These are phyloP conservation scores for Grosmannia penicillata DNA, from an alignment of 2,329 filamentous ascomycete species.

Conservation along the genomic window DNA sequence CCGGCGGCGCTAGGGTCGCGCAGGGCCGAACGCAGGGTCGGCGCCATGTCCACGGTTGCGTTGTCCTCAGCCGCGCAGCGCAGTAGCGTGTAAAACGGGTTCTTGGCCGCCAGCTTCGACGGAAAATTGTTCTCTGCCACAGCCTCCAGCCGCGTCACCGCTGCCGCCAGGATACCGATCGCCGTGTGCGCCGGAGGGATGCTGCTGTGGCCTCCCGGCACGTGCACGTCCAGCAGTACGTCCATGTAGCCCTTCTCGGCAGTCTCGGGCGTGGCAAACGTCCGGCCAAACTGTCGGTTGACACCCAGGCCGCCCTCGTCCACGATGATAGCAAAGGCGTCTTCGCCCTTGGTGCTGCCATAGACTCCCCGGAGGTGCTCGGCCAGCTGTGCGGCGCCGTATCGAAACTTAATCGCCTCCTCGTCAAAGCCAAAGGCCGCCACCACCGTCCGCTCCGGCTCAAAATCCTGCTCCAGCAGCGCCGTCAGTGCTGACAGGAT, in stretches of 20 bases:
- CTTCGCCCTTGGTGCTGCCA: conserved; percentile 20
- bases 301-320: conserved; percentile 37
- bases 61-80: conserved; percentile 23
- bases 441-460: conserved; percentile 37
- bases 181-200: conserved; percentile 36
- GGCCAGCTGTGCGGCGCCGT: conserved; percentile 33
- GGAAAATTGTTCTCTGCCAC: conserved; percentile 20
- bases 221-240: conserved; percentile 36
- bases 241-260: conserved; percentile 46
- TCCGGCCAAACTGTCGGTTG: conserved; percentile 25
- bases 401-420: conserved; percentile 32
- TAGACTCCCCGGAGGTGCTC: conserved; percentile 29
- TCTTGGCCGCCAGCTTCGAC: conserved; percentile 20
- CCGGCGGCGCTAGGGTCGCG: conserved; percentile 13
- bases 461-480: conserved; percentile 34
- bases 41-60: background rate
- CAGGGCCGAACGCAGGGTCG: background rate
- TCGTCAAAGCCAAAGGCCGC: conserved; percentile 49
- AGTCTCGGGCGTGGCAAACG: conserved; percentile 40
- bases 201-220: conserved; percentile 43
- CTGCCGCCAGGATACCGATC: conserved; percentile 33
- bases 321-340: conserved; percentile 37
- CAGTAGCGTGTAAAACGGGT: conserved; percentile 27
- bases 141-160: conserved; percentile 28
- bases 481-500: conserved; percentile 39